Conservation (phyloP, 345 rosid genomes). For the Euphorbia pulcherrima region DNA sequence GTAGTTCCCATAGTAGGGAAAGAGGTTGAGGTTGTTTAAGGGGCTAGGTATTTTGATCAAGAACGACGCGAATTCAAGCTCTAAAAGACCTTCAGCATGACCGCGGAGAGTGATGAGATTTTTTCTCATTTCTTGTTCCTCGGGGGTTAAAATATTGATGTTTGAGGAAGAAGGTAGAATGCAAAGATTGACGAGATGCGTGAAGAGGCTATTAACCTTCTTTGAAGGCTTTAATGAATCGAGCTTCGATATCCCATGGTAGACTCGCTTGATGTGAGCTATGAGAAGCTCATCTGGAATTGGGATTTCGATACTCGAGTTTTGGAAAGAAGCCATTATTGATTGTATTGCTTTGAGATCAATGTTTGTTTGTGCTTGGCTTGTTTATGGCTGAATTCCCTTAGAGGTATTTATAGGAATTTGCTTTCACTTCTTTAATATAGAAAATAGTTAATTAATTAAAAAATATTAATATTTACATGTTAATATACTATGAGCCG, state of each 20-base stretch:
- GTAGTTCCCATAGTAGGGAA: constrained; percentile 39
- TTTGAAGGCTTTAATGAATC: constrained; percentile 27
- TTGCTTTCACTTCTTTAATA: no score
- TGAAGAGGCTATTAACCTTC: constrained; percentile 27
- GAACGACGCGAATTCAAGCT: constrained; percentile 36
- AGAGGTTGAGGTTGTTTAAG: constrained; percentile 27
- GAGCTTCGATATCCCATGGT: constrained; percentile 22
- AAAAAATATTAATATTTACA: no score
- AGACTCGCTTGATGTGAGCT: constrained; percentile 23
- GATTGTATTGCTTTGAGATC: background rate
- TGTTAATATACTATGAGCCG: no score
- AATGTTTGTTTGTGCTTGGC: background rate
- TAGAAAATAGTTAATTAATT: no score
- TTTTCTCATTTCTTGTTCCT: constrained; percentile 22
- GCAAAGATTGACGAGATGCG: constrained; percentile 29
- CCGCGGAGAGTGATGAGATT: constrained; percentile 35
- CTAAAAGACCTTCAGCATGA: constrained; percentile 36
- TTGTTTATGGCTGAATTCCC: background rate
- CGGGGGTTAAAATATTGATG: constrained; percentile 9
- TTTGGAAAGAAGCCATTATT: constrained; percentile 31
- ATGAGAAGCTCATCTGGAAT: constrained; percentile 18
- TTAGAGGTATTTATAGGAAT: no score
- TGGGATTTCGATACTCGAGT: constrained; percentile 5
- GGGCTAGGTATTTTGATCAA: constrained; percentile 27
- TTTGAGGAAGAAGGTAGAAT: constrained; percentile 24